Percentiles rank a stretch among this genome's conserved stretches.
Conservation (phyloP, 768 basidiomycete species). For the Auriscalpium vulgare region DNA sequence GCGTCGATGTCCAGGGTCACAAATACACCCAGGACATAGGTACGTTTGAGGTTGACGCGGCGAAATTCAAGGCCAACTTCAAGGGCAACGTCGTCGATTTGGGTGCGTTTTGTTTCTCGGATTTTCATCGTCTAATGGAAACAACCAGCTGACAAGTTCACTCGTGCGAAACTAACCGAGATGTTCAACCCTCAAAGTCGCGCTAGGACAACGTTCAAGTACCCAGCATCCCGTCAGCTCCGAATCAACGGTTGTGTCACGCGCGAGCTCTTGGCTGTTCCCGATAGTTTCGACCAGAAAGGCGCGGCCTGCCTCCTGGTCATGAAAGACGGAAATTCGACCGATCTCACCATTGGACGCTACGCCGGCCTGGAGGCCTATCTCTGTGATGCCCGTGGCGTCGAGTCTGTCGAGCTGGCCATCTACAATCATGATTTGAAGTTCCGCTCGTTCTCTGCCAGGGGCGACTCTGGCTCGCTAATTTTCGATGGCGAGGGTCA, state of each 20-base stretch:
- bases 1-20: constrained; percentile 14
- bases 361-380: constrained; percentile 28
- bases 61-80: constrained; percentile 24
- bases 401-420: constrained; percentile 25
- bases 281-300: constrained; percentile 22
- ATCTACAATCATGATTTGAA: constrained; percentile 28
- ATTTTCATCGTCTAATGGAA: constrained; percentile 13
- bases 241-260: constrained; percentile 3
- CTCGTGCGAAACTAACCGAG: background rate
- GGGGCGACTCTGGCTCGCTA: constrained; percentile 35
- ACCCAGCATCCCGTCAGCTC: constrained; percentile 1
- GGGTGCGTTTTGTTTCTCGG: constrained; percentile 21
- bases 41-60: constrained; percentile 19
- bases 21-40: constrained; percentile 22
- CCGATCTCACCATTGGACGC: constrained; percentile 31
- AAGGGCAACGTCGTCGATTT: constrained; percentile 24
- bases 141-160: background rate
- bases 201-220: background rate
- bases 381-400: constrained; percentile 18
- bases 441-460: constrained; percentile 22
- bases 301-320: constrained; percentile 23
- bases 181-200: background rate
- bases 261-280: constrained; percentile 20
- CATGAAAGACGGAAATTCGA: constrained; percentile 28
- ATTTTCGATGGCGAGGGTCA: constrained; percentile 26